Conservation (phyloP, 768 basidiomycete genomes). For the Podaxis sp. region DNA sequence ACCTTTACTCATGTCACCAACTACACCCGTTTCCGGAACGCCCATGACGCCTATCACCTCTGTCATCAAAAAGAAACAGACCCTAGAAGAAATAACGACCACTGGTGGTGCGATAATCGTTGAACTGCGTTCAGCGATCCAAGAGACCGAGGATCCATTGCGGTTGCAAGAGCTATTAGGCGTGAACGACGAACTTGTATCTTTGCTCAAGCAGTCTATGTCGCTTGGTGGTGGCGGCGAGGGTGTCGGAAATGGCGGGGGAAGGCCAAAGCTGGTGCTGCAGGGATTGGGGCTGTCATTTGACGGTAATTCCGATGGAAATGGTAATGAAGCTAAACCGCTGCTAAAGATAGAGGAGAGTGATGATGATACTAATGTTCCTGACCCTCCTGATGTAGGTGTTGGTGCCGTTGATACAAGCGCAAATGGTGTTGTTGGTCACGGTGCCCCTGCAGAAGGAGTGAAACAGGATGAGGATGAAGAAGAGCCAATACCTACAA, state of each 20-base stretch:
- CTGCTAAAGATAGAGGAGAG: conserved; percentile 9
- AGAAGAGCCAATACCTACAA: conserved; percentile 40
- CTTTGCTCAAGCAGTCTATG: conserved; percentile 46
- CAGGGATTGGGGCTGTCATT: conserved; percentile 44
- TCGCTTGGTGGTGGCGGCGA: conserved; percentile 25
- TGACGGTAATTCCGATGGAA: conserved; percentile 22
- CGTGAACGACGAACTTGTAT: conserved; percentile 70
- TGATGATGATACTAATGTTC: conserved; percentile 1
- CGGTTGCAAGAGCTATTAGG: conserved; percentile 66
- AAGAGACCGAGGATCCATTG: conserved; percentile 53
- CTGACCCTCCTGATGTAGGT: conserved; percentile 5
- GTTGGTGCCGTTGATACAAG: background rate
- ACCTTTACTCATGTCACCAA: conserved; percentile 18
- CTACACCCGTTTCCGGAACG: background rate
- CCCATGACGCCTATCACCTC: conserved; percentile 8
- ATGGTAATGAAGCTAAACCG: conserved; percentile 15
- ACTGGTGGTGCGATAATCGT: conserved; percentile 52
- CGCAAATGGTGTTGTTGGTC: background rate
- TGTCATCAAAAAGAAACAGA: background rate
- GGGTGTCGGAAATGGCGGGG: background rate
- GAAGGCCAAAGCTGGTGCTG: conserved; percentile 37
- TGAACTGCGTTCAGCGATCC: conserved; percentile 51
- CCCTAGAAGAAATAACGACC: conserved; percentile 34
- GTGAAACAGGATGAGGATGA: conserved; percentile 25
- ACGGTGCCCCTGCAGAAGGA: conserved; percentile 15